A percentile compares a stretch with the other conserved stretches of the same genome.
phyloP scores from a whole-genome alignment of 208 protist species.

The Trypanosoma melophagium region DNA sequence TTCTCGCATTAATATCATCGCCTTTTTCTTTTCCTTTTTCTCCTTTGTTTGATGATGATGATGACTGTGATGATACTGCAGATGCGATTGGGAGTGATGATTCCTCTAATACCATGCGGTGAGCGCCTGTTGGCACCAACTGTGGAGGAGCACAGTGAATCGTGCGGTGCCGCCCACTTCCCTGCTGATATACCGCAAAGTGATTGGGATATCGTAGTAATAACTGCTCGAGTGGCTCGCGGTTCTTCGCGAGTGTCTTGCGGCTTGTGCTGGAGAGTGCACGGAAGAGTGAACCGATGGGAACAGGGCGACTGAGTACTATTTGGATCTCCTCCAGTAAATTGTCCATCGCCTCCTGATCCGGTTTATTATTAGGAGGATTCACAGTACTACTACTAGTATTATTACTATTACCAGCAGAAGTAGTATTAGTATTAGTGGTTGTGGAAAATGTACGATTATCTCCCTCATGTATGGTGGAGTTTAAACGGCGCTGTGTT shows the following conservation, averaged over 20 bases:
- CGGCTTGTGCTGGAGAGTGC: conserved; percentile 36
- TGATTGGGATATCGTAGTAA: conserved; percentile 54
- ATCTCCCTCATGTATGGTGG: neutral
- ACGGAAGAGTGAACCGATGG: conserved; percentile 48
- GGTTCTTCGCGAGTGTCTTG: conserved; percentile 35
- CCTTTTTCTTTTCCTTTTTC: neutral
- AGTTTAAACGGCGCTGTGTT: neutral
- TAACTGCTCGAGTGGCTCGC: conserved; percentile 57
- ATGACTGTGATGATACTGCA: neutral
- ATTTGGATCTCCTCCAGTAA: conserved; percentile 34
- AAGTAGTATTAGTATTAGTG: neutral
- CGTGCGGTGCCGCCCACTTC: conserved; percentile 14
- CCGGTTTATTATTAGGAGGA: neutral
- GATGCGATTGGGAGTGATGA: neutral
- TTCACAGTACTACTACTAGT: neutral
- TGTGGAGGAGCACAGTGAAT: conserved; percentile 10
- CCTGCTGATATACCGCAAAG: conserved; percentile 43
- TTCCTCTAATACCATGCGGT: conserved; percentile 16
- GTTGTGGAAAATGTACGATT: no score
- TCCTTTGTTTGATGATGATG: neutral
- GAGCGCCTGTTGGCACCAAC: conserved; percentile 19
- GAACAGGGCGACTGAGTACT: conserved; percentile 26
- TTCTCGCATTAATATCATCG: conserved; percentile 21
- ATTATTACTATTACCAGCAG: neutral
- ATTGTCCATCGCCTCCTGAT: conserved; percentile 25